Base-by-base conservation (phyloP, 2,329 filamentous ascomycete genomes). In the Polychaeton citri region DNA sequence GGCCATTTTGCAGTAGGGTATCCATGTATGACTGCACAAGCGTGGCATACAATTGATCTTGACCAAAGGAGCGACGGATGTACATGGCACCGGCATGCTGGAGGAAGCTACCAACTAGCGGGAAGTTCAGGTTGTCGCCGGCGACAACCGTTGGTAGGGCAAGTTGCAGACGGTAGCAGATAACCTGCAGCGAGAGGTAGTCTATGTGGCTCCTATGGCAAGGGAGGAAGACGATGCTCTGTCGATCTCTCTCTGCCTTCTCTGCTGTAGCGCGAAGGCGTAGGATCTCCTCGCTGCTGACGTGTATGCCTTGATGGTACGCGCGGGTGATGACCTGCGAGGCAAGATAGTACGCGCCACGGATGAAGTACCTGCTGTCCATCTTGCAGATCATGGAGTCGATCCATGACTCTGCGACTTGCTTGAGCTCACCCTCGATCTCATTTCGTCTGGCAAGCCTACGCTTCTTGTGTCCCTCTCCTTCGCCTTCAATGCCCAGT, bases 301-400 rank as follows among this genome's bases (percentile, higher is more conserved):
- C 86, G 57, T 98, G 90, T 35, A 98, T 94, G 7, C 74, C 90
- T 64, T 96, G 88, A 53, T 96, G 86, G 57, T 98, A 98, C 5
- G 90, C 88, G 41, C 90, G 69, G 4, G 88, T 92, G 42, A 96
- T 66, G 32, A 96, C 68, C 60, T 96, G 88, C 1, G 87, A 93
- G 33, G 69, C 69, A 26, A 94, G 55, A 56, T 95, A 98, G 57
- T 96, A 96, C 32, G 90, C 88, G 17, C 84, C 76, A 33, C 90
- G 70, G 47, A 98, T 94, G 53, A 96, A 96, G 2, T 74, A 67
- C 55, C 87, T 92, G 66, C 81, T 92, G 60, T 98, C 90, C 71
- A 96, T 88, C 62, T 98, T 98, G 72, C 88, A 96, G 43, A 98
- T 95, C 90, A 98, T 96, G 43, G 80, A 76, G 53, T 94, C 85